Base-by-base conservation (phyloP, 2,329 filamentous ascomycete species). In the Arthrinium phaeospermum region DNA sequence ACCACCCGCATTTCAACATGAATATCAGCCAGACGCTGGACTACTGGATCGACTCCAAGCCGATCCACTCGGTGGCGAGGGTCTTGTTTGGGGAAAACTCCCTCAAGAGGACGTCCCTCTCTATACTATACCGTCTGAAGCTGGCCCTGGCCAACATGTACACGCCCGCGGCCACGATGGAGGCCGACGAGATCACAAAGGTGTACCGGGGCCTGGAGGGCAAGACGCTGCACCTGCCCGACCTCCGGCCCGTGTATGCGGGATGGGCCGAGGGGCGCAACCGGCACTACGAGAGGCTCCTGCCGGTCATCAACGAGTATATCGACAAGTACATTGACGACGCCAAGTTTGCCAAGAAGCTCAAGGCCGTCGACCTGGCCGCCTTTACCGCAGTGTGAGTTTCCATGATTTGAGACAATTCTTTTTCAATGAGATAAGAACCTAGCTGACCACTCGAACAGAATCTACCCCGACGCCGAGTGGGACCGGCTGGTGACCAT, bases 401-500 rank as follows among this genome's bases (percentile, higher is more conserved):
- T 4, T 2, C 5, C n/a, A 47, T 7, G 13, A 2, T 41, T 51
- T 10, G 30, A 37, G 16, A 13, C 30, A 3, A 8, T 1, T 19
- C 16, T 19, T 10, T 4, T 2, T 4, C 3, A 12, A 22, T 10
- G 7, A 10, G 10, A 37, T n/a, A 16, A n/a, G 12, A n/a, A 22
- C 57, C 41, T 4, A 64, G 3, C 6, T 16, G 30, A n/a, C 22
- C 7, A 3, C 12, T 1, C 6, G 7, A 22, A 19, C 19, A 76
- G 75, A 22, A 71, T 68, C 44, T 76, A 76, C 49, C 75, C 75
- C 19, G 71, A 68, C 37, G 71, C 73, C 10, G 73, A 68, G 13
- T 72, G 75, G 44, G 75, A 76, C 16, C 71, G 71, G 44, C 64
- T 76, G 22, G 72, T 74, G 70, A 75, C 73, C 13, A 76, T 76